phyloP scores from a whole-genome alignment of 2,329 filamentous ascomycete genomes.

The Teratosphaeria viscida region DNA sequence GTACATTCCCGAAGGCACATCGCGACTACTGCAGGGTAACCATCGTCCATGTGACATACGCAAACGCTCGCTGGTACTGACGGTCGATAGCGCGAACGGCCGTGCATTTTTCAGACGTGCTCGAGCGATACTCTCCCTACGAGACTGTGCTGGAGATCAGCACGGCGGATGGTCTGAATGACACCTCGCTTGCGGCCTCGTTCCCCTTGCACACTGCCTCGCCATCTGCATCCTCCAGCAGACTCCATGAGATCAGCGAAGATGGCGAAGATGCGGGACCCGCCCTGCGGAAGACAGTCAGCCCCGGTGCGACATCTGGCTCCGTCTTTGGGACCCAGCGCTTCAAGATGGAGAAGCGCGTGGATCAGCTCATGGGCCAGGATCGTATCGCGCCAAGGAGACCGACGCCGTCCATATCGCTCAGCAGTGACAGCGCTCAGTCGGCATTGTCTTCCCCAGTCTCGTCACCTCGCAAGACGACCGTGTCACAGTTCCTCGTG shows the following conservation, averaged over 20 bases:
- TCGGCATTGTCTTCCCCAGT: conserved; percentile 7
- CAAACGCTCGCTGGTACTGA: conserved; percentile 10
- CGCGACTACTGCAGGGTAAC: conserved; percentile 79
- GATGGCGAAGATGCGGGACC: conserved; percentile 61
- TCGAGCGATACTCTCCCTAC: conserved; percentile 67
- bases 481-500: conserved; percentile 21
- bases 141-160: conserved; percentile 74
- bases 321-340: conserved; percentile 13
- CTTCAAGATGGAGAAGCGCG: conserved; percentile 16
- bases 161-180: conserved; percentile 66
- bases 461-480: conserved; percentile 15
- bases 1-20: conserved; percentile 83
- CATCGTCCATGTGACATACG: conserved; percentile 1
- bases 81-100: conserved; percentile 62
- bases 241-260: conserved; percentile 82
- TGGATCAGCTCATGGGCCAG: conserved; percentile 16
- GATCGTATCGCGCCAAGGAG: conserved; percentile 5
- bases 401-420: conserved; percentile 12
- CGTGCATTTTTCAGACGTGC: conserved; percentile 53
- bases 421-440: conserved; percentile 4
- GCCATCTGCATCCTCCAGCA: conserved; percentile 72
- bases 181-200: conserved; percentile 75
- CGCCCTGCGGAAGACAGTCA: neutral
- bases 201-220: conserved; percentile 84
- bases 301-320: conserved; percentile 1